Conservation (phyloP, 306 rosid genomes). For the Coriaria nepalensis region DNA sequence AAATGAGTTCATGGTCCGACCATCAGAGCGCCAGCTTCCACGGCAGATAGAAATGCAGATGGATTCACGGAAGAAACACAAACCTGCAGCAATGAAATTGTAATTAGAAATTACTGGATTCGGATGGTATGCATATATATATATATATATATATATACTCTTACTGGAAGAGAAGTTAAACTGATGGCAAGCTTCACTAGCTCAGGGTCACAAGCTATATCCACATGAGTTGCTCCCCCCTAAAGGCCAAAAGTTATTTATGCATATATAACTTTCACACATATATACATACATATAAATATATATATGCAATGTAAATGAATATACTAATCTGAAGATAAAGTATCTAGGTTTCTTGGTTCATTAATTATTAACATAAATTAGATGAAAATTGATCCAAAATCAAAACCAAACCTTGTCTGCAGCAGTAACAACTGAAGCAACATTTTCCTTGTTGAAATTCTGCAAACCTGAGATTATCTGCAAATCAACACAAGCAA, state of each 20-base stretch:
- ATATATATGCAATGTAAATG: neutral
- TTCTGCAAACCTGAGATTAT: constrained; percentile 88
- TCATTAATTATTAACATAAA: neutral
- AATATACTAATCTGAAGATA: too few relatives aligned
- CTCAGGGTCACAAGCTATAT: constrained; percentile 90
- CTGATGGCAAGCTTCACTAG: constrained; percentile 75
- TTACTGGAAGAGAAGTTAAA: constrained; percentile 82
- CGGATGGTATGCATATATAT: too few relatives aligned
- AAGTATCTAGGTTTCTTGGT: too few relatives aligned
- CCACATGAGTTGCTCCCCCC: constrained; percentile 98
- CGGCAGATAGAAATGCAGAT: constrained; percentile 50
- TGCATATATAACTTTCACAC: too few relatives aligned
- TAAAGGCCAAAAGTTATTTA: constrained; percentile 5
- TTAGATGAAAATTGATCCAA: too few relatives aligned
- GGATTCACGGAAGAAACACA: constrained; percentile 93
- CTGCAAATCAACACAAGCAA: constrained; percentile 24
- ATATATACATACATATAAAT: constrained; percentile 1
- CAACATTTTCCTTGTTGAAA: constrained; percentile 63
- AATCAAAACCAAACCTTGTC: constrained; percentile 46
- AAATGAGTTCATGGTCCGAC: constrained; percentile 24
- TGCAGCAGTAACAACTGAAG: constrained; percentile 75
- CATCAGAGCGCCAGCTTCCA: constrained; percentile 86
- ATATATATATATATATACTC: neutral
- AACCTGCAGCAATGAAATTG: constrained; percentile 37
- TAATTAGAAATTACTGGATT: too few relatives aligned